Evolutionary conservation across 306 rosid genomes (phyloP).

Genomic region (Prinsepia uniflora): DNA sequence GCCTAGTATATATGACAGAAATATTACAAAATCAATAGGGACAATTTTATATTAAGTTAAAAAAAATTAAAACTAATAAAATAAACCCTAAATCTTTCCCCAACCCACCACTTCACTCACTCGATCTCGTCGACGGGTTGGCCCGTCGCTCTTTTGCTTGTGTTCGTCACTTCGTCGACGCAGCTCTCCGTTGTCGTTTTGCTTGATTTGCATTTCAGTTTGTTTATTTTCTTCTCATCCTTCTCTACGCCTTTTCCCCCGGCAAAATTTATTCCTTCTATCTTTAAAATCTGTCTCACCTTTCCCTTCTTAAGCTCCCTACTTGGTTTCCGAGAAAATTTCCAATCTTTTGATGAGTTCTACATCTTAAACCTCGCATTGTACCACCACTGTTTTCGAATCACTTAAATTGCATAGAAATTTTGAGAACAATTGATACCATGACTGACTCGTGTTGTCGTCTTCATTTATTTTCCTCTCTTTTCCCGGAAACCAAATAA

Average conservation of each 20-base stretch:
- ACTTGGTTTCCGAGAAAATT: conserved; percentile 4
- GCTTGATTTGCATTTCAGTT: conserved; percentile 20
- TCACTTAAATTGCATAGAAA: neutral
- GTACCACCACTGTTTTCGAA: neutral
- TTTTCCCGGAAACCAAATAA: neutral
- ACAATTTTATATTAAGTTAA: too few species aligned
- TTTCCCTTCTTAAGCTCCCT: neutral
- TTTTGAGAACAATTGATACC: neutral
- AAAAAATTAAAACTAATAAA: too few species aligned
- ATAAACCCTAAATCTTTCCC: too few species aligned
- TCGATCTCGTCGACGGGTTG: too few species aligned
- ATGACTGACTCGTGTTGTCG: neutral
- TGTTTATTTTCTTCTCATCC: neutral
- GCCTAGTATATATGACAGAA: too few species aligned
- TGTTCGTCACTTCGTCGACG: too few species aligned
- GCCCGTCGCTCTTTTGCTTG: too few species aligned
- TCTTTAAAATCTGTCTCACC: neutral
- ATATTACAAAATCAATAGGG: too few species aligned
- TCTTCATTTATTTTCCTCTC: neutral
- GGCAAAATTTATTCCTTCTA: neutral
- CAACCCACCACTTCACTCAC: too few species aligned
- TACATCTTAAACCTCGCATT: neutral
- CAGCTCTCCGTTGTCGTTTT: conserved; percentile 26
- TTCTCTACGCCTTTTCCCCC: neutral
- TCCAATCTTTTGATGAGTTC: neutral